Evolutionary conservation across 179 eudicot species (phyloP).

Genomic region (Spergularia azorica): DNA sequence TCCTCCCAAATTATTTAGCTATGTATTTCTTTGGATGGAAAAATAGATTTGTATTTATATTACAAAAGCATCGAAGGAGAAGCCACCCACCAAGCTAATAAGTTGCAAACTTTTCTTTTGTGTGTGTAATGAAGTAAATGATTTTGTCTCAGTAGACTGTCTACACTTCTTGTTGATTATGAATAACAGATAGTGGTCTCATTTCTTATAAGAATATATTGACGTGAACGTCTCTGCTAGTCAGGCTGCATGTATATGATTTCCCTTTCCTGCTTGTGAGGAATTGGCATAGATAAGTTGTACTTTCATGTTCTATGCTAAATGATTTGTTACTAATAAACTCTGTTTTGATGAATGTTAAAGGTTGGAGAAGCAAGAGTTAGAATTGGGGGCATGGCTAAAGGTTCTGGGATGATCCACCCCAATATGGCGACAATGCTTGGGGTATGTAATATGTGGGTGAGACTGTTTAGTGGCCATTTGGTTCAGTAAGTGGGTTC

Average conservation of each 20-base stretch:
- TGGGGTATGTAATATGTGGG: constrained; percentile 60
- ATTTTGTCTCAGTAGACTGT: too few relatives aligned
- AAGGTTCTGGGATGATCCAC: constrained; percentile 99
- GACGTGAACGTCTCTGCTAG: neutral
- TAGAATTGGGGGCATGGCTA: constrained; percentile 97
- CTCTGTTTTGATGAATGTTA: neutral
- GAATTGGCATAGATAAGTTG: neutral
- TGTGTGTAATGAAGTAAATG: too few relatives aligned
- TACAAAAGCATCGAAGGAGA: too few relatives aligned
- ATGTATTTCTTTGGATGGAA: neutral
- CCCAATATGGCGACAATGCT: constrained; percentile 99
- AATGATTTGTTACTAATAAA: constrained; percentile 6
- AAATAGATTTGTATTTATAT: too few relatives aligned
- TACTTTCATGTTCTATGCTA: neutral
- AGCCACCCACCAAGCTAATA: too few relatives aligned
- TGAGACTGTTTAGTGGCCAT: constrained; percentile 6
- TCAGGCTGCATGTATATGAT: neutral
- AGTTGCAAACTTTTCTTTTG: too few relatives aligned
- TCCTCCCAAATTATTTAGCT: neutral
- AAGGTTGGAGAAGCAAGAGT: constrained; percentile 75
- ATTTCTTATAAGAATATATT: too few relatives aligned
- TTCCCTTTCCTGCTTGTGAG: neutral
- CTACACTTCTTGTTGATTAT: too few relatives aligned
- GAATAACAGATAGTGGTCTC: too few relatives aligned
- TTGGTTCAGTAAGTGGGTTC: too few relatives aligned